phyloP scores from a whole-genome alignment of 2,329 filamentous ascomycete species.

The Cyclaneusma minus region DNA sequence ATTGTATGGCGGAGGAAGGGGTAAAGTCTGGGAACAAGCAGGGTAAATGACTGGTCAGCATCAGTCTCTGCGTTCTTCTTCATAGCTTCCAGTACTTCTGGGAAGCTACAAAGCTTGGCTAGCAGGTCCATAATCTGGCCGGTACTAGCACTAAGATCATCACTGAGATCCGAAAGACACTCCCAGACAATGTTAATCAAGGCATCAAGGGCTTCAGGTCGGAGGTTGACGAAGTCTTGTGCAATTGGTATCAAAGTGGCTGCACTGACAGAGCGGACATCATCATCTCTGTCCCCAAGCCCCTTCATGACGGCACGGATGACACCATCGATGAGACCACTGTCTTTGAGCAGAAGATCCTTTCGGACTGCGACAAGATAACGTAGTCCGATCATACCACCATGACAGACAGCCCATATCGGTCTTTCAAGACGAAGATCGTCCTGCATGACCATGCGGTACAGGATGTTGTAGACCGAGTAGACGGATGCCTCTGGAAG shows the following conservation, averaged over 20 bases:
- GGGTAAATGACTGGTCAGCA: conserved; percentile 76
- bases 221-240: conserved; percentile 79
- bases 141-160: conserved; percentile 92
- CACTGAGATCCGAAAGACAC: conserved; percentile 88
- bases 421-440: conserved; percentile 59
- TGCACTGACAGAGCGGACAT: conserved; percentile 91
- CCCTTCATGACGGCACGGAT: conserved; percentile 91
- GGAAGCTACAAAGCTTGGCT: conserved; percentile 89
- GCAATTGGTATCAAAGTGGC: conserved; percentile 96
- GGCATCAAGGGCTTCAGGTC: conserved; percentile 59
- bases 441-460: conserved; percentile 82
- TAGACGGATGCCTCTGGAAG: conserved; percentile 67
- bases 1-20: conserved; percentile 96
- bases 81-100: conserved; percentile 86
- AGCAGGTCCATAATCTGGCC: conserved; percentile 97
- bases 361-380: conserved; percentile 93
- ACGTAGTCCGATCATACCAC: conserved; percentile 90
- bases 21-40: conserved; percentile 84
- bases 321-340: conserved; percentile 80
- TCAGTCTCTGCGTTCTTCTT: conserved; percentile 73
- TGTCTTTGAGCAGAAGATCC: conserved; percentile 73
- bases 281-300: conserved; percentile 78
- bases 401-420: conserved; percentile 91
- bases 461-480: conserved; percentile 68
- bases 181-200: conserved; percentile 96